Base-by-base conservation (phyloP, 2,329 filamentous ascomycete species). In the Colletotrichum ledebouriae region DNA sequence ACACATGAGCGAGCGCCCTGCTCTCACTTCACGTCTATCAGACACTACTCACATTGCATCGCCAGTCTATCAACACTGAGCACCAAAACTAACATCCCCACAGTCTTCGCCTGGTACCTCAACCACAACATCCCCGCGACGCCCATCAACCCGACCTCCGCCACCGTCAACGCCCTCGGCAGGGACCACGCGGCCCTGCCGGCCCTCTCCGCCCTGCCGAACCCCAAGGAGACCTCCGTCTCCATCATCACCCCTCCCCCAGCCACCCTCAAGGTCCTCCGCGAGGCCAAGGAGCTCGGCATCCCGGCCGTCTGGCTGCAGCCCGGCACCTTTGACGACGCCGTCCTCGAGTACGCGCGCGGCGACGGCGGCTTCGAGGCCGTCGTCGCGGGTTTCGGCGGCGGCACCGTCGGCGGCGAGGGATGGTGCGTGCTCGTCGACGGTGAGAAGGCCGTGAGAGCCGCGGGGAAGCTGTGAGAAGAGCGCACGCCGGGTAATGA, bases 81-180 rank as follows among this genome's bases (percentile, higher is more conserved):
- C n/a, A 22, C 47, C 7, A 9, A 13, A 5, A n/a, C 47, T 29
- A 63, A 59, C 66, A 59, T 62, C 59, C 39, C 41, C 50, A 12
- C 75, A 97, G 94, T 98, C 72, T 93, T 98, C 77, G 88, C 88
- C 13, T 98, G 95, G 95, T 98, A 98, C 79, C 87, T 93, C 63
- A 78, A 84, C 39, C 93, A 94, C 80, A 84, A 85, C 42, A 87
- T 98, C 46, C 89, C 91, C 7, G 93, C 91, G 4, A 94, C 90
- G 1, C 94, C 95, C 10, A 87, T 98, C 78, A 98, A 98, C 80
- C 94, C 95, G 0, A 85, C 85, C 55, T 82, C 87, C 3, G 76
- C 89, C 6, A 83, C 84, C 65, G 91, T 98, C 75, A 82, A 83
- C n/a, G 75, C 75, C 53, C 70, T 73, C 34, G 72, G 71, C 58